phyloP scores from a whole-genome alignment of 2,329 filamentous ascomycete genomes.

The Coniochaeta sp. region DNA sequence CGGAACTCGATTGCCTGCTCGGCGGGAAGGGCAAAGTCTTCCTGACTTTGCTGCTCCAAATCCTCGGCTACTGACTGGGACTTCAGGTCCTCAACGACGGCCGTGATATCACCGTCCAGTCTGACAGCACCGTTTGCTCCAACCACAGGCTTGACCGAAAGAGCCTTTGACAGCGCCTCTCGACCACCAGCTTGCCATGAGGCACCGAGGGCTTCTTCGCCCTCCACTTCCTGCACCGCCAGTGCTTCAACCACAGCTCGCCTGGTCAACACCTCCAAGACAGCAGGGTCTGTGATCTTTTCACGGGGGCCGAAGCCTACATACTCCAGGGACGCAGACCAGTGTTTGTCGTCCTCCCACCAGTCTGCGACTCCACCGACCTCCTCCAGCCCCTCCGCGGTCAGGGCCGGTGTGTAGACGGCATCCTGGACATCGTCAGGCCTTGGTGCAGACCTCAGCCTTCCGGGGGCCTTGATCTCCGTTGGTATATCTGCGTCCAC shows the following conservation, averaged over 20 bases:
- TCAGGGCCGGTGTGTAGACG: slow-evolving; percentile 39
- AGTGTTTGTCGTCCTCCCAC: slow-evolving; percentile 49
- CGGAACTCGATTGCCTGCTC: slow-evolving; percentile 35
- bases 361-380: slow-evolving; percentile 40
- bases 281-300: slow-evolving; percentile 32
- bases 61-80: slow-evolving; percentile 5
- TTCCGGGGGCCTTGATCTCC: not conserved
- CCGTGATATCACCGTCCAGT: slow-evolving; percentile 25
- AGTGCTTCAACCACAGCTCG: slow-evolving; percentile 46
- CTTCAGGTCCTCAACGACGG: slow-evolving; percentile 9
- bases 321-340: slow-evolving; percentile 38
- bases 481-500: slow-evolving; percentile 18
- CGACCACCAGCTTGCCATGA: slow-evolving; percentile 23
- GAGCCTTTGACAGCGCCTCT: slow-evolving; percentile 22
- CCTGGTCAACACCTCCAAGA: slow-evolving; percentile 41
- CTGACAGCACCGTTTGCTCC: slow-evolving; percentile 29
- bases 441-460: slow-evolving; percentile 16
- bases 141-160: slow-evolving; percentile 30
- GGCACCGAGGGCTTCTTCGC: not conserved
- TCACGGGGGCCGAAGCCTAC: slow-evolving; percentile 31
- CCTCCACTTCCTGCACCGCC: slow-evolving; percentile 27
- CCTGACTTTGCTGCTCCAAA: not conserved
- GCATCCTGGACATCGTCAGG: slow-evolving; percentile 22
- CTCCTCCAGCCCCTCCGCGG: slow-evolving; percentile 35
- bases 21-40: slow-evolving; percentile 13